Conservation (phyloP, 192 early-diverging fungal species). For the Jimgerdemannia lactiflua region DNA sequence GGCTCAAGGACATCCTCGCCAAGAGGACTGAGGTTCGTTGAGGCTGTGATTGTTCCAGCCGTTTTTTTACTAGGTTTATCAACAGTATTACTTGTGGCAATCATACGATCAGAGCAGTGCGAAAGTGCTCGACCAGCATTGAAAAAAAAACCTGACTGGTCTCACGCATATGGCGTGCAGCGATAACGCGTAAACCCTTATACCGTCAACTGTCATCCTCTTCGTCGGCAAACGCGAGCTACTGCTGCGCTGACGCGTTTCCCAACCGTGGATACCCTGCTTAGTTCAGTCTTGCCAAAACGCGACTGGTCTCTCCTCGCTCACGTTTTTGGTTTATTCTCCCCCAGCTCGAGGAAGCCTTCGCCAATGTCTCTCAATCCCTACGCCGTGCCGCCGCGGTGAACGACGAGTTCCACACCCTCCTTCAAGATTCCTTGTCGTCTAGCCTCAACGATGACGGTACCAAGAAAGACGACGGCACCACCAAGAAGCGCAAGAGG, state of each 20-base stretch:
- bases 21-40: not conserved
- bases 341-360: slow-evolving; percentile 1
- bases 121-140: not conserved
- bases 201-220: not conserved
- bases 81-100: not conserved
- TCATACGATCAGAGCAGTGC: too few species aligned
- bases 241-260: not conserved
- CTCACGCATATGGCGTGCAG: not conserved
- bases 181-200: not conserved
- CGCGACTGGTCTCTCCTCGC: not conserved
- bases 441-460: not conserved
- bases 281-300: not conserved
- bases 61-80: not conserved
- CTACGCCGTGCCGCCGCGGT: not conserved
- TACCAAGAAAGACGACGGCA: slow-evolving; percentile 11
- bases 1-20: not conserved
- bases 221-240: not conserved
- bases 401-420: not conserved
- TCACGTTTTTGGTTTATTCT: not conserved
- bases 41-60: not conserved
- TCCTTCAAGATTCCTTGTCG: not conserved
- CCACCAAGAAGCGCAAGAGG: slow-evolving; percentile 45
- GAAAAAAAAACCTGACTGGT: not conserved
- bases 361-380: not conserved
- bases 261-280: not conserved